Percentiles rank a stretch among this genome's conserved stretches.
Conservation (phyloP, 228 moss, liverwort and hornwort species). For the Sphagnum magellanicum region DNA sequence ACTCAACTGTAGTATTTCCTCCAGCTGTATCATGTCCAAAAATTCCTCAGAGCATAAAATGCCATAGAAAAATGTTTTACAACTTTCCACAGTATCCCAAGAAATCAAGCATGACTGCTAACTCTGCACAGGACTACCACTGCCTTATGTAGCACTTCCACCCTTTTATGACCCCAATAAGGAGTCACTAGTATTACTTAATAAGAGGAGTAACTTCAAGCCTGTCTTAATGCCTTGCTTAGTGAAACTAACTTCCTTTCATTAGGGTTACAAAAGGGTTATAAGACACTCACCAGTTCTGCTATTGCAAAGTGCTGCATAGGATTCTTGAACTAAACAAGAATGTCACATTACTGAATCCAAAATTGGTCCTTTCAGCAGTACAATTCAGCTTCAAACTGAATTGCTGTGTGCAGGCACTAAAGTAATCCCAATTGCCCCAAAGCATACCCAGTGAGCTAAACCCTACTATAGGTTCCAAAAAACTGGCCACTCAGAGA, state of each 20-base stretch:
- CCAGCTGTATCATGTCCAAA: not conserved
- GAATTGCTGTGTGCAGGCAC: no score
- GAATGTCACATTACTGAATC: no score
- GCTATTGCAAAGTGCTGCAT: no score
- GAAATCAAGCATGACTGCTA: not conserved
- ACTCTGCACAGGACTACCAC: not conserved
- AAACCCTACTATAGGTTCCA: not conserved
- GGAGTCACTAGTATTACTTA: not conserved
- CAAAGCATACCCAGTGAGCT: no score
- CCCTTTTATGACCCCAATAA: not conserved
- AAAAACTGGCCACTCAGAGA: not conserved
- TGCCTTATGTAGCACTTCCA: not conserved
- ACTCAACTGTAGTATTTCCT: slow-evolving; percentile 27
- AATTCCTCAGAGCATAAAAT: no score
- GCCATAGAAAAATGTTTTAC: no score
- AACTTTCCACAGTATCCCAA: not conserved
- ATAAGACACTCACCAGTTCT: no score
- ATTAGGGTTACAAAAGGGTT: no score
- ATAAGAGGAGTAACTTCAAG: not conserved
- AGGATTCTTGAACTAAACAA: no score
- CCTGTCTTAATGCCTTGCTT: not conserved
- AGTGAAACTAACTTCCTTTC: no score
- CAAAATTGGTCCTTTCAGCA: not conserved
- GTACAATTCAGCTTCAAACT: not conserved
- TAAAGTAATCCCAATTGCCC: no score